phyloP scores from a whole-genome alignment of 1,284 basidiomycete species.

The Fomitopsis betulina region DNA sequence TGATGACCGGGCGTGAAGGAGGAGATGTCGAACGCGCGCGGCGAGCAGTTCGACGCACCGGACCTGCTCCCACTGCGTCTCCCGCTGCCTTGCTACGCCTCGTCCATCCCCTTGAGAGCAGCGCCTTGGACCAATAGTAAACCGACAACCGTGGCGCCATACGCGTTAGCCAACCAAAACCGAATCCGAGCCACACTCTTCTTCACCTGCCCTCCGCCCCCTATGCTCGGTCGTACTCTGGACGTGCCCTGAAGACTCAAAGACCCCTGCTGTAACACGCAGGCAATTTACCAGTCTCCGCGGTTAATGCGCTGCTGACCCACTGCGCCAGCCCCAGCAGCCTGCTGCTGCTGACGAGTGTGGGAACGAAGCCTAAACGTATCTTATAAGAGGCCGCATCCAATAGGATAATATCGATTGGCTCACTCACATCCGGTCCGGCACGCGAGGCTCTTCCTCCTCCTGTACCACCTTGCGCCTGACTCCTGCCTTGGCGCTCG shows the following conservation, averaged over 20 bases:
- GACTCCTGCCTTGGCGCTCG: slow-evolving; percentile 54
- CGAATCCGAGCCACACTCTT: slow-evolving; percentile 42
- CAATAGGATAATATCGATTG: slow-evolving; percentile 18
- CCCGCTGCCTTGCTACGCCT: slow-evolving; percentile 11
- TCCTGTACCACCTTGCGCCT: slow-evolving; percentile 76
- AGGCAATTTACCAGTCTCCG: slow-evolving; percentile 66
- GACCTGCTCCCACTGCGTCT: slow-evolving; percentile 19
- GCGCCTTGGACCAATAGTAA: slow-evolving; percentile 24
- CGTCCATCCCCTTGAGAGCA: slow-evolving; percentile 14
- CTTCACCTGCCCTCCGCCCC: slow-evolving; percentile 55
- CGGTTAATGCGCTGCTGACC: slow-evolving; percentile 61
- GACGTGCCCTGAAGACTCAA: slow-evolving; percentile 35
- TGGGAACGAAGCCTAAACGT: slow-evolving; percentile 71
- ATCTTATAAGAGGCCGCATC: slow-evolving; percentile 17
- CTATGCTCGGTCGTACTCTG: slow-evolving; percentile 57
- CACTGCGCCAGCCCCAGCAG: slow-evolving; percentile 43
- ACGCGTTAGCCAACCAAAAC: slow-evolving; percentile 35
- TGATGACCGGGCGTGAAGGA: slow-evolving; percentile 5
- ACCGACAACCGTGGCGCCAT: slow-evolving; percentile 25
- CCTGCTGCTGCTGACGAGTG: slow-evolving; percentile 73
- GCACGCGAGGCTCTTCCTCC: slow-evolving; percentile 67
- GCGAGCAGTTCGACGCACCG: slow-evolving; percentile 9
- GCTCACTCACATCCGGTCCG: slow-evolving; percentile 70
- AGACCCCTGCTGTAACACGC: slow-evolving; percentile 13
- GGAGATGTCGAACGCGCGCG: slow-evolving; percentile 4